phyloP scores from a whole-genome alignment of 192 early-diverging fungal species.

The Glomus cerebriforme region DNA sequence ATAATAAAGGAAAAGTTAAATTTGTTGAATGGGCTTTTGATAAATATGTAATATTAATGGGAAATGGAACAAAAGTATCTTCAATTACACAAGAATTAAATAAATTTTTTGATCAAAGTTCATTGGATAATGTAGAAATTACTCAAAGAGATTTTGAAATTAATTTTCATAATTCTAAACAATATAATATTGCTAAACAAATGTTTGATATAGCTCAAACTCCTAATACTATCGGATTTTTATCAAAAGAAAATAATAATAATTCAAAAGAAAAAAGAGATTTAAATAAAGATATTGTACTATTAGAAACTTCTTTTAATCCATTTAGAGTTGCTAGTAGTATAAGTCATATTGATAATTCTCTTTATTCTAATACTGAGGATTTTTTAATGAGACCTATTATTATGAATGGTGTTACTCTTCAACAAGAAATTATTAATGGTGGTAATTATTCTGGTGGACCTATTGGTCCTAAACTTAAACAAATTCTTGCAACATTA shows the following conservation, averaged over 20 bases:
- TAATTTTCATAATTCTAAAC: too few relatives aligned
- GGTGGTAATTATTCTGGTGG: slow-evolving; percentile 28
- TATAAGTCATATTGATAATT: too few relatives aligned
- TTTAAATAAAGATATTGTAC: too few relatives aligned
- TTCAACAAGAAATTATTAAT: slow-evolving; percentile 24
- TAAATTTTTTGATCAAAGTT: neutral
- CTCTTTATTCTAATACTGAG: slow-evolving; percentile 28
- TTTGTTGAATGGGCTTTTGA: slow-evolving; percentile 27
- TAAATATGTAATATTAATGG: slow-evolving; percentile 1
- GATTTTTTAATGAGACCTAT: slow-evolving; percentile 44
- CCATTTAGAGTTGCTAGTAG: too few relatives aligned
- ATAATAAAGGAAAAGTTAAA: neutral
- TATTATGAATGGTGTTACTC: slow-evolving; percentile 37
- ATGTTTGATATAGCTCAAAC: neutral
- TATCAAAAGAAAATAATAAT: too few relatives aligned
- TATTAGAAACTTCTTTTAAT: too few relatives aligned
- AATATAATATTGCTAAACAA: neutral
- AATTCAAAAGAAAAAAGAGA: too few relatives aligned
- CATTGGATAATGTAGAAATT: too few relatives aligned
- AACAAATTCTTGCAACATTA: slow-evolving; percentile 32
- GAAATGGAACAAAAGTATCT: neutral
- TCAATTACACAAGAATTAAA: neutral
- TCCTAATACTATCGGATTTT: neutral
- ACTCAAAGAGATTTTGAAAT: too few relatives aligned
- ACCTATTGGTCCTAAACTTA: slow-evolving; percentile 37